Evolutionary conservation across 2,329 filamentous ascomycete genomes (phyloP), one percentile per base, ranked within the genome.

Genomic region (Chaetomium globosum): DNA sequence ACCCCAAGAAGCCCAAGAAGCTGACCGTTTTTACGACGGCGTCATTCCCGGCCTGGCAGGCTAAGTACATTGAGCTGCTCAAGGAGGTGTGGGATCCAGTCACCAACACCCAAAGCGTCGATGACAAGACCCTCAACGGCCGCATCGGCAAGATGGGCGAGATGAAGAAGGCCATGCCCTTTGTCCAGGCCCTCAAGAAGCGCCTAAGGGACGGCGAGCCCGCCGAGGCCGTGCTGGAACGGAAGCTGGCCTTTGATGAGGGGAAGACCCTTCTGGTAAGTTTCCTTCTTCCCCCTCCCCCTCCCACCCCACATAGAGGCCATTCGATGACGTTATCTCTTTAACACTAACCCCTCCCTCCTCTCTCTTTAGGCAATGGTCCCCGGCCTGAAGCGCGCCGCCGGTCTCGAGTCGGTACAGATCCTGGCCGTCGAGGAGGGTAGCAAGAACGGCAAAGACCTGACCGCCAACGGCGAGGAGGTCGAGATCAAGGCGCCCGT

Each of bases 151-250:
- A 96, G 82, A 83, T 92, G 74, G 88, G 87, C 52, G 91, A 96
- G 79, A 92, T 93, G 85, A 99, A 98, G 87, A 95, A 96, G 80
- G 94, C 93, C 2, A 98, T 98, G 94, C 95, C 95, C 0, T 98
- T 97, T 74, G 89, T 97, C 58, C 93, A 98, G 80, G 80, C 77
- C 7, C 81, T 98, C 66, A 97, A 97, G 88, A 91, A 86, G 77
- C 87, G 91, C 60, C 85, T 99, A 63, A 83, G 92, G 64, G 82
- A 83, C 58, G 89, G 91, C 67, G 87, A 94, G 78, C 79, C 82
- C 16, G 80, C 86, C 1, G 81, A 85, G 28, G 82, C 80, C 2
- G 92, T 97, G 10, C 88, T 98, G 74, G 88, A 94, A 75, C 85
- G 93, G 70, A 92, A 94, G 79, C 82, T 99, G 67, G 84, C 87